Percentiles rank a stretch among this genome's conserved stretches.
Evolutionary conservation across 371 early-diverging fungal genomes (phyloP).

Genomic region (Mucor ambiguus): DNA sequence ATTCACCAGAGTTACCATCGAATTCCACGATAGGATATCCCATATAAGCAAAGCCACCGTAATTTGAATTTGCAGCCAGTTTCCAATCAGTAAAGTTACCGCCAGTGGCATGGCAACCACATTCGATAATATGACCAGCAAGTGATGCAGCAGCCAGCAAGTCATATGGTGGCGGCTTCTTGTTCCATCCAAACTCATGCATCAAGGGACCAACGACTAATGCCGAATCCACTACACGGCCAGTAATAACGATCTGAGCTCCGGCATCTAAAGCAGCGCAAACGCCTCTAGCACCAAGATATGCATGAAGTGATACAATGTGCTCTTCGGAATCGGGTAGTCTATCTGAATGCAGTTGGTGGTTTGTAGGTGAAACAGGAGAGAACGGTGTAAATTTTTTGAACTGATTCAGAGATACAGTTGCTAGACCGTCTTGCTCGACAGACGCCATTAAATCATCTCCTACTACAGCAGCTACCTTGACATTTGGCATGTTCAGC

Average conservation of each 20-base stretch:
- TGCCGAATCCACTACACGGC: conserved; percentile 72
- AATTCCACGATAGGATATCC: conserved; percentile 75
- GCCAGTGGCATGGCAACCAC: conserved; percentile 74
- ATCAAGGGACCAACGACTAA: conserved; percentile 32
- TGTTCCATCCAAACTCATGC: conserved; percentile 20
- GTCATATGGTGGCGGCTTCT: conserved; percentile 39
- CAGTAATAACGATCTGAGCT: conserved; percentile 73
- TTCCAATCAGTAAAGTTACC: conserved; percentile 79
- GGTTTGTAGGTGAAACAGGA: conserved; percentile 19
- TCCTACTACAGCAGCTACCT: conserved; percentile 67
- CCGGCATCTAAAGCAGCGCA: conserved; percentile 57
- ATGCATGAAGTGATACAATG: conserved; percentile 63
- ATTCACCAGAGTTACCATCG: conserved; percentile 36
- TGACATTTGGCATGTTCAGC: conserved; percentile 22
- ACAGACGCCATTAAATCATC: conserved; percentile 45
- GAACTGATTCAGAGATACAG: conserved; percentile 26
- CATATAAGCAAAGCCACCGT: conserved; percentile 67
- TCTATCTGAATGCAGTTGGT: conserved; percentile 25
- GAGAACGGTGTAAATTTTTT: conserved; percentile 24
- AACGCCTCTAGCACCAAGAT: conserved; percentile 51
- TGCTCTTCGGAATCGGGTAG: conserved; percentile 42
- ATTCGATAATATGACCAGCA: conserved; percentile 77
- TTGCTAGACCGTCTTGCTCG: not conserved
- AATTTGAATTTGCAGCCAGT: conserved; percentile 51
- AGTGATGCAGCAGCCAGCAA: conserved; percentile 66